Evolutionary conservation across 1,284 basidiomycete genomes (phyloP), one percentile per base, ranked within the genome.

Genomic region (Wolfiporia cocos): DNA sequence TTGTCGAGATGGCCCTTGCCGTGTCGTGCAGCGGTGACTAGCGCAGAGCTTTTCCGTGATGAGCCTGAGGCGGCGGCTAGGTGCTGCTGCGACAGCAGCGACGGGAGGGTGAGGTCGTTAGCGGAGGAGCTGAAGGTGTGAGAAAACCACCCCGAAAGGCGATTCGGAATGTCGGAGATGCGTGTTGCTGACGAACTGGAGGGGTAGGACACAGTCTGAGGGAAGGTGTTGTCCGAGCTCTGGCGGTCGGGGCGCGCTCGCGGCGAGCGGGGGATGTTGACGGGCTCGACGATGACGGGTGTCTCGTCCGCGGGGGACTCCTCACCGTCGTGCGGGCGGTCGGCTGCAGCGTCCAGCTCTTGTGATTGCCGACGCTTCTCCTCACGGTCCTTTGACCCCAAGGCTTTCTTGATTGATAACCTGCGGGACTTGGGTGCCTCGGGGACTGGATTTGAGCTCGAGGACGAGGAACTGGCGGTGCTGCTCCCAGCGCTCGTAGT

Each of bases 1-100:
- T 83, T 86, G 67, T 85, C 82, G 42, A 87, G 63, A 46, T 84
- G 81, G 20, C 81, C 81, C 52, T 81, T 84, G 38, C 84, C 79
- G 56, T 84, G 78, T 51, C 79, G 79, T 1, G 83, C 82, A 1
- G 77, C 81, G 11, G 76, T 74, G 43, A 80, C 65, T 9, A 83
- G 65, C 1, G 79, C 70, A 22, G 73, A 69, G 3, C 68, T 52
- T 56, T 71, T 73, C 42, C 69, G 73, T 28, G 75, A 73, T 0
- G 73, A 72, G 2, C 50, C 41, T 10, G 57, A 46, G 12, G 58
- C 44, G 5, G 56, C 39, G 23, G 55, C 47, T 38, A 63, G 45
- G 34, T 60, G 56, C 37, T 57, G 53, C 47, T 75, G 73, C 5
- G 77, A 70, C 47, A 86, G 66, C 42, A 84, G 62, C 11, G 67